Evolutionary conservation across 495 filamentous ascomycete species (phyloP), one percentile per base, ranked within the genome.

Genomic region (Astrothelium macrocarpum): DNA sequence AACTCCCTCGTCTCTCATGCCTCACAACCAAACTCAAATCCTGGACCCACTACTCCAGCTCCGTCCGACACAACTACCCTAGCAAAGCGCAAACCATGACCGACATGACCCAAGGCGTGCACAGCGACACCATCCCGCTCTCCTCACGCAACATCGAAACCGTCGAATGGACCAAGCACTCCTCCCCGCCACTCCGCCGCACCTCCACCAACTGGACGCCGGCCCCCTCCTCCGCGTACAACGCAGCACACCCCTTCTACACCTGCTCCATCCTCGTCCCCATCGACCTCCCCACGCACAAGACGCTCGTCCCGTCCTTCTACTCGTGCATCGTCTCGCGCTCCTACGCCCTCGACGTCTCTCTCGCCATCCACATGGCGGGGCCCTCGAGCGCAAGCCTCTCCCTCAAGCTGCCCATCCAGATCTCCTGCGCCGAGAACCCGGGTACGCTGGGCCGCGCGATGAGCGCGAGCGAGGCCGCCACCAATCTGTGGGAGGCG

Each of bases 241-340:
- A 65, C 20, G 59, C 39, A 10, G 75, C 78, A 32, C 68, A 71
- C 1, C 69, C 69, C 23, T 88, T 83, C 71, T 89, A 95, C 76
- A 88, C 82, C 1, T 79, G 90, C 0, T 78, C 77, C 3, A 70
- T 97, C 10, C 71, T 87, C 9, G 83, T 96, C 9, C 91, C 94
- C 0, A 76, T 98, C 72, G 78, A 81, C 0, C 77, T 95, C 0
- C 91, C 94, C 0, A 76, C 74, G 11, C 84, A 82, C 67, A 89
- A 86, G 65, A 78, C 84, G 1, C 91, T 92, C 74, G 74, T 94
- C 31, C 95, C 94, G 0, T 91, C 90, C 20, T 98, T 97, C 77
- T 86, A 94, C 75, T 84, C 85, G 61, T 98, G 94, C 75, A 82
- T 96, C 68, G 78, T 88, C 32, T 88, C 87, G 18, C 86, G 94